A percentile compares a stretch with the other conserved stretches of the same genome.
Conservation (phyloP, 2,329 filamentous ascomycete species). For the Annulohypoxylon truncatum region DNA sequence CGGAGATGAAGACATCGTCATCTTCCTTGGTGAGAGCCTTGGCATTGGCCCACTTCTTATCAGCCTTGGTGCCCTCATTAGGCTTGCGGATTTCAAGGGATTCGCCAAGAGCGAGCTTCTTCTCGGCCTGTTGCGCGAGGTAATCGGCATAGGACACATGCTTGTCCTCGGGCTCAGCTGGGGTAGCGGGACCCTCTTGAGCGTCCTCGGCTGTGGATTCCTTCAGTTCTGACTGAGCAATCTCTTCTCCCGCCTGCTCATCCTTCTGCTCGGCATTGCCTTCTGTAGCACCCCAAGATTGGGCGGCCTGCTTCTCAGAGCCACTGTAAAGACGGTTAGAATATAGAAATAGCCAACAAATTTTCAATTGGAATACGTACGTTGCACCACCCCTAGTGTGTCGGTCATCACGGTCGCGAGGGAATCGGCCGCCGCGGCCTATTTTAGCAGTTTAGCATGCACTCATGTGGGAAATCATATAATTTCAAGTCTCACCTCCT, state of each 20-base stretch:
- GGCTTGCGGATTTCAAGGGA: conserved; percentile 81
- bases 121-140: conserved; percentile 76
- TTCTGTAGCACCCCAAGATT: conserved; percentile 88
- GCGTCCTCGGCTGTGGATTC: conserved; percentile 67
- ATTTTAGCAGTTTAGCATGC: conserved; percentile 31
- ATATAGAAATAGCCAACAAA: neutral
- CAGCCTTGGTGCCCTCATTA: conserved; percentile 88
- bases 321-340: conserved; percentile 62
- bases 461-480: neutral
- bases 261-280: conserved; percentile 89
- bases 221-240: conserved; percentile 87
- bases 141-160: conserved; percentile 91
- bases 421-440: conserved; percentile 66
- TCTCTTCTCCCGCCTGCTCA: conserved; percentile 89
- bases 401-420: conserved; percentile 67
- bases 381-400: conserved; percentile 61
- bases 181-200: conserved; percentile 53
- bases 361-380: conserved; percentile 54
- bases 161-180: conserved; percentile 82
- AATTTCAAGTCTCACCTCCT: conserved; percentile 60
- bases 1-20: conserved; percentile 81
- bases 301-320: conserved; percentile 86
- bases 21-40: conserved; percentile 76
- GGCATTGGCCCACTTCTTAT: conserved; percentile 94
- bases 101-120: conserved; percentile 78